These are phyloP conservation scores for Venturia oleaginea DNA, from an alignment of 2,329 filamentous ascomycete species.

Conservation along the genomic window DNA sequence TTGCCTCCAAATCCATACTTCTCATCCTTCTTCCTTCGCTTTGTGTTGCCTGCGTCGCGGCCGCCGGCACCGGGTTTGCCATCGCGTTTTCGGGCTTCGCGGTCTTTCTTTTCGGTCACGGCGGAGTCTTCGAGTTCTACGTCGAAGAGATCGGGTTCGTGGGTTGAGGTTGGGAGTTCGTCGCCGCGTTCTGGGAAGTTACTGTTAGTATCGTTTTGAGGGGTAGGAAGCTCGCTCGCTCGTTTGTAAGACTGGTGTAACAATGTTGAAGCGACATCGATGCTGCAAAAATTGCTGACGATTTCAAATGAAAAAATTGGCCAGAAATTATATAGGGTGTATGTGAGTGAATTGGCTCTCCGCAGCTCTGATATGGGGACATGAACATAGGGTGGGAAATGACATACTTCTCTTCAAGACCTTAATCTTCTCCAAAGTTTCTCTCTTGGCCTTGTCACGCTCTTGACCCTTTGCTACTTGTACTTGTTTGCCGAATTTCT, in stretches of 20 bases:
- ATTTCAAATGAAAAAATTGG: no score
- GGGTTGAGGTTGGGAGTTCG: conserved; percentile 23
- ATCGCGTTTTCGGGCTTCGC: conserved; percentile 27
- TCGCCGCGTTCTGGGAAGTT: conserved; percentile 6
- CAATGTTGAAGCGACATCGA: no score
- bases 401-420: conserved; percentile 85
- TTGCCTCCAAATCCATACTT: conserved; percentile 96
- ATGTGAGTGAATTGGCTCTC: neutral
- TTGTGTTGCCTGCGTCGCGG: conserved; percentile 43
- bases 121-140: conserved; percentile 67
- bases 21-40: conserved; percentile 87
- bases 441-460: conserved; percentile 81
- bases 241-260: no score
- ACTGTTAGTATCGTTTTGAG: neutral
- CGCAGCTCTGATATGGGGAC: neutral
- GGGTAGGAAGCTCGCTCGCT: no score
- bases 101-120: conserved; percentile 39
- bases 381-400: neutral
- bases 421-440: conserved; percentile 93
- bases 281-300: no score
- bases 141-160: conserved; percentile 85
- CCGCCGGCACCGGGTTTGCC: conserved; percentile 29
- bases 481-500: conserved; percentile 99
- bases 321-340: no score
- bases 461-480: conserved; percentile 95